Conservation (phyloP, 2,329 filamentous ascomycete species). For the Helminthosporium solani region DNA sequence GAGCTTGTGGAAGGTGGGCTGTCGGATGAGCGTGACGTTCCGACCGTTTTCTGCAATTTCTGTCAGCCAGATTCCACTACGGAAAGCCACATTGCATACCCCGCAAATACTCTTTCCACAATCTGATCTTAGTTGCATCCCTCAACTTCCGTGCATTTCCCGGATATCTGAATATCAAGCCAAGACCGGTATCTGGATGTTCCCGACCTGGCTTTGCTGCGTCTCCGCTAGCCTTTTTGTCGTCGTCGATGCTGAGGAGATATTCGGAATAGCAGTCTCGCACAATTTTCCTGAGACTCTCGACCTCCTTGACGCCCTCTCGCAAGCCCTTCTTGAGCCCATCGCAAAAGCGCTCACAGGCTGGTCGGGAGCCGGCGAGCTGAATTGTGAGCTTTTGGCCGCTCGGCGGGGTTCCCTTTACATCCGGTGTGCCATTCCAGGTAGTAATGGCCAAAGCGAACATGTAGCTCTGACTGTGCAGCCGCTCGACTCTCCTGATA, state of each 20-base stretch:
- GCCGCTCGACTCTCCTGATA: constrained; percentile 84
- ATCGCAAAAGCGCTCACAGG: constrained; percentile 95
- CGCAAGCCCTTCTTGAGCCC: constrained; percentile 87
- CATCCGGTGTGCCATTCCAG: constrained; percentile 68
- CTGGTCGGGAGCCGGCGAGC: constrained; percentile 81
- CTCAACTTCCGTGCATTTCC: constrained; percentile 91
- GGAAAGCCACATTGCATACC: constrained; percentile 35
- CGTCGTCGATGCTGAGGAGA: constrained; percentile 55
- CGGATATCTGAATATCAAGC: constrained; percentile 90
- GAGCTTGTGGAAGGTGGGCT: constrained; percentile 96
- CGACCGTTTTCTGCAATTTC: constrained; percentile 74
- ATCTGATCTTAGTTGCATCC: constrained; percentile 92
- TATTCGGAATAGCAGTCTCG: constrained; percentile 78
- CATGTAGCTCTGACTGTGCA: constrained; percentile 88
- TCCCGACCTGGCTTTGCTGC: constrained; percentile 50
- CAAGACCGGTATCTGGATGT: constrained; percentile 88
- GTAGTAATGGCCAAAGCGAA: constrained; percentile 94
- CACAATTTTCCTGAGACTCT: constrained; percentile 77
- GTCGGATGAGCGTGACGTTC: constrained; percentile 86
- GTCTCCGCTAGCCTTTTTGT: constrained; percentile 34
- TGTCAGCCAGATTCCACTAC: constrained; percentile 14
- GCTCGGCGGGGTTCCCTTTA: constrained; percentile 50
- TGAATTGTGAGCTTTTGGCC: constrained; percentile 88
- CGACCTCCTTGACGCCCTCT: constrained; percentile 83
- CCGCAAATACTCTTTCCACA: constrained; percentile 95